Base-by-base conservation (phyloP, 441 rosid species). In the Breynia disticha region DNA sequence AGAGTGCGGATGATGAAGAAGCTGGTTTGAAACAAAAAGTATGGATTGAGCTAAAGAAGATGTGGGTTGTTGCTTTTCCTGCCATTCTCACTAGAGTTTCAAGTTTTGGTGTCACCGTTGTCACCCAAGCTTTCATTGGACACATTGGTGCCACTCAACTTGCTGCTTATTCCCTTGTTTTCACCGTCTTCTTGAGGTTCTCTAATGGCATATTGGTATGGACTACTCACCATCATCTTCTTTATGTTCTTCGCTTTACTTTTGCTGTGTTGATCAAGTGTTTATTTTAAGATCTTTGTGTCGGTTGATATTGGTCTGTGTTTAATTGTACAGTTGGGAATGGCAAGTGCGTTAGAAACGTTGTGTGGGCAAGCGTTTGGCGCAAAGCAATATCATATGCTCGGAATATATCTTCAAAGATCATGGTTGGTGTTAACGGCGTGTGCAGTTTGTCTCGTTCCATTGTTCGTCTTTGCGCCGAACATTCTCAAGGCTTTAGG, bases 341-440 rank as follows among this genome's bases (percentile, higher is more conserved):
- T 83, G 91, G 84, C 95, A 1, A 88, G 89, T 50, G 96, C 87
- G 18, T 55, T 81, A 43, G 86, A 88, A 69, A 88, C 96, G 1
- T 55, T 88, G 7, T 88, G 96, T 48, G 96, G 96, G 48, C 95
- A 88, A 79, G 79, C 95, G 1, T 88, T 49, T 7, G 96, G 96
- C 11, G 96, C 95, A 9, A 77, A 76, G 62, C 95, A 79, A 17
- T 57, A 79, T 56, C 89, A 81, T 61, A 88, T 88, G 96, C 77
- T 81, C 0, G 96, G 95, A 24, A 46, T 88, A 16, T 83, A 85
- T 66, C 87, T 88, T 32, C 96, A 88, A 63, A 58, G 96, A 37
- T 83, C 95, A 7, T 88, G 95, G 95, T 63, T 85, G 42, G 75
- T 88, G 18, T 71, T 83, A 59, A 41, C 52, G 5, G 0, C 50